Base-by-base conservation (phyloP, 345 rosid species). In the Boechera retrofracta region DNA sequence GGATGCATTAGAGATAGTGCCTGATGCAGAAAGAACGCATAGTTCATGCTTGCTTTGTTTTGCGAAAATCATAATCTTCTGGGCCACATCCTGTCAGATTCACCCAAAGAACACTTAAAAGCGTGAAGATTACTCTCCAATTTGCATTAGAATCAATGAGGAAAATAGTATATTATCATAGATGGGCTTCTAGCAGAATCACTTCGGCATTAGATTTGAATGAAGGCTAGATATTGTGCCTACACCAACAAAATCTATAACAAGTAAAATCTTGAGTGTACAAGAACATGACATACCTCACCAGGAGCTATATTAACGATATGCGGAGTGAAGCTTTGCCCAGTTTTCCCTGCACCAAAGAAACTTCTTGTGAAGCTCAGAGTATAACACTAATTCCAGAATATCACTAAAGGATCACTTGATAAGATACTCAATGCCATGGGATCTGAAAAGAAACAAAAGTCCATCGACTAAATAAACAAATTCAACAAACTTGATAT, bases 21-120 rank as follows among this genome's bases (percentile, higher is more conserved):
- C 97, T 54, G 93, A 89, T 49, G 97, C 98, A 79, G 99, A 95
- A 13, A 95, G 82, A 71, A 95, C 83, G 52, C 97, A 95, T 55
- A 89, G 75, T 71, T 95, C 97, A 38, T 89, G 91, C 80, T 85
- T 91, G 81, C 91, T 85, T 85, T 92, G 91, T 80, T 87, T 88
- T 83, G 89, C 78, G 79, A 92, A 92, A 69, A 77, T 15, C 91
- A 85, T 72, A 59, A 92, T 79, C 69, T 88, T 95, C 83, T 92
- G 94, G 39, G 77, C 82, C 70, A 92, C 94, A 75, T 95, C 97
- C 99, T 95, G 62, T 81, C 69, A 64, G 60, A 72, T 59, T 48
- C 56, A 82, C 61, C 65, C 79, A 73, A 10, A 83, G 47, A 54
- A 61, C 15, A 72, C 38, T 39, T 69, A 64, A 54, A 51, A 66